Evolutionary conservation across 2,329 filamentous ascomycete genomes (phyloP).

Genomic region (Phyllosticta citriasiana): DNA sequence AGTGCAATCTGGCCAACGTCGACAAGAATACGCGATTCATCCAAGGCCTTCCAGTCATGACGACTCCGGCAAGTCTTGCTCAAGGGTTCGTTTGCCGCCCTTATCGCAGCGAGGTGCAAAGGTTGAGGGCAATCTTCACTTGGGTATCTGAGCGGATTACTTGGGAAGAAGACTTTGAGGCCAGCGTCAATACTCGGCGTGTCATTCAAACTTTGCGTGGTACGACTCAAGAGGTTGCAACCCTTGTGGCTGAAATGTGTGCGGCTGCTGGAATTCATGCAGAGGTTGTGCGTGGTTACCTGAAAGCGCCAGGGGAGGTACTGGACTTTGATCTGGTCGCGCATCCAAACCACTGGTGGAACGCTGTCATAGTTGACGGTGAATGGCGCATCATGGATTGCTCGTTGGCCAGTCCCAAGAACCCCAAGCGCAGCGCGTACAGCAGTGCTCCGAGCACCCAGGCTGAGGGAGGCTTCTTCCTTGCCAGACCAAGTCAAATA

Average conservation of each 20-base stretch:
- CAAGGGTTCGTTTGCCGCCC: constrained; percentile 90
- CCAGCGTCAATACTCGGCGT: constrained; percentile 69
- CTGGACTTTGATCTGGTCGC: constrained; percentile 68
- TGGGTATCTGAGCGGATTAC: constrained; percentile 92
- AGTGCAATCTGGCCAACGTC: constrained; percentile 72
- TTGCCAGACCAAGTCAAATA: constrained; percentile 76
- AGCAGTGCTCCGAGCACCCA: constrained; percentile 58
- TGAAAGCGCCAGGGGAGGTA: constrained; percentile 76
- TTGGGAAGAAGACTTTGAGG: constrained; percentile 93
- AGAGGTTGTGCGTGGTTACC: constrained; percentile 78
- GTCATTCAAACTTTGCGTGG: constrained; percentile 77
- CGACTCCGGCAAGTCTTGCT: constrained; percentile 71
- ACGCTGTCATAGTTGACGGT: constrained; percentile 80
- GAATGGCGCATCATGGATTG: constrained; percentile 97
- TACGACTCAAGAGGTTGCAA: constrained; percentile 81
- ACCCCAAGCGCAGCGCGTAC: constrained; percentile 69
- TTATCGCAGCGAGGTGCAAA: constrained; percentile 87
- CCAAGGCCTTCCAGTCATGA: constrained; percentile 69
- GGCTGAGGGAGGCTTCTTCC: constrained; percentile 88
- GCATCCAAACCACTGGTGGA: constrained; percentile 97
- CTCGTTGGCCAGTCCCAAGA: constrained; percentile 81
- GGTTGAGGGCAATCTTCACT: constrained; percentile 87
- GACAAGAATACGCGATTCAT: constrained; percentile 95
- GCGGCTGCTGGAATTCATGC: constrained; percentile 76
- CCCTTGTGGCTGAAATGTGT: constrained; percentile 89